Base-by-base conservation (phyloP, 2,329 filamentous ascomycete species). In the Emydomyces testavorans region DNA sequence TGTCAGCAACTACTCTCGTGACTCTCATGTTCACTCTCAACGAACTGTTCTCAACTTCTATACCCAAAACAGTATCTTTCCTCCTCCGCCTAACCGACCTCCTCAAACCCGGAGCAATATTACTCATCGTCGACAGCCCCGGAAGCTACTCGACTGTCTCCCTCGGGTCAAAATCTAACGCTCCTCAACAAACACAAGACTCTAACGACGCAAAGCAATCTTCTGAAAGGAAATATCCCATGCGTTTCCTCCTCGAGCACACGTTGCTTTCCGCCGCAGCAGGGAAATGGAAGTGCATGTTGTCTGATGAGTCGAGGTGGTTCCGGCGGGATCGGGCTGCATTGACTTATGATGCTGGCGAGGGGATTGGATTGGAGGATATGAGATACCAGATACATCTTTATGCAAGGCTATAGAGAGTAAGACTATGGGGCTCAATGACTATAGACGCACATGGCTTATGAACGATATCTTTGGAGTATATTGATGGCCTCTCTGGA, bases 21-120 rank as follows among this genome's bases (percentile, higher is more conserved):
- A 94, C 89, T 0, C 68, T 96, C 10, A 78, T 96, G 67, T 98
- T 96, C 71, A 95, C 90, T 0, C 76, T 96, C 39, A 96, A 96
- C 64, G 92, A 98, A 67, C 79, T 98, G 0, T 96, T 95, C 70
- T 83, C 85, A 0, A 72, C 78, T 0, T 86, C 82, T 1, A 78
- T 88, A 20, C 72, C 80, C 2, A 78, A 80, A 56, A 87, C 90
- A 0, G 94, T 90, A 0, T 71, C 72, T 2, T 82, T 96, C 54
- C 72, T 98, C 0, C 73, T 87, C 3, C 71, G 71, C 0, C 68
- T 95, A 15, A 85, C 83, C 0, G 69, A 76, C 1, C 55, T 67
- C 1, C 61, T 84, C 2, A 66, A 72, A 0, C 51, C 70, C 0
- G 82, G 79, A 0, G 78, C 85, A 1, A 64, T 90, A 32, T 69